Base-by-base conservation (phyloP, 495 filamentous ascomycete genomes). In the Trichoderma virens region DNA sequence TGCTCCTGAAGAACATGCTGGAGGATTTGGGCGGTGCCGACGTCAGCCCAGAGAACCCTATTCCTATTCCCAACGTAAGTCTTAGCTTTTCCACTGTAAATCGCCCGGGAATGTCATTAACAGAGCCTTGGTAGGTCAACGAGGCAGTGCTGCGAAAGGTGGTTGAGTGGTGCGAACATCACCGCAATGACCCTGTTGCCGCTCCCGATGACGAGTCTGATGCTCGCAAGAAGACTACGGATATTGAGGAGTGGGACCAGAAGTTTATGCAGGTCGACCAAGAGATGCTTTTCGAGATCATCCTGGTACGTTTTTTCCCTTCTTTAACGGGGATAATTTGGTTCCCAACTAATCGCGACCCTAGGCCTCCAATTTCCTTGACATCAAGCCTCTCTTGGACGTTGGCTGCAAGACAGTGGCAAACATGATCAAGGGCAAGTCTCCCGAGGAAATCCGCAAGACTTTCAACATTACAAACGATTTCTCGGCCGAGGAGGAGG, bases 221-320 rank as follows among this genome's bases (percentile, higher is more conserved):
- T 72, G 89, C 84, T 41, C 90, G 95, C 67, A 97, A 97, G 83
- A 96, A 97, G 85, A 95, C 92, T 0, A 97, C 94, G 25, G 94
- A 98, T 62, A 98, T 98, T 70, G 94, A 97, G 45, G 94, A 98
- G 78, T 98, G 94, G 94, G 94, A 98, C 69, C 94, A 97, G 76
- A 98, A 98, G 75, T 98, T 97, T 75, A 98, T 98, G 94, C 94
- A 98, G 77, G 94, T 98, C 9, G 94, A 98, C 72, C 94, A 98
- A 73, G 94, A 98, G 78, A 97, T 98, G 94, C 85, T 98, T 1
- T 98, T 98, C 67, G 94, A 98, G 80, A 98, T 98, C 72, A 98
- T 98, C 67, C 81, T 98, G 32, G 92, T 96, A 85, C 61, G 90
- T 85, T 32, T 6, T 20, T 16, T 51, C 14, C 16, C 16, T 18